Base-by-base conservation (phyloP, 345 rosid species). In the Salix viminalis region DNA sequence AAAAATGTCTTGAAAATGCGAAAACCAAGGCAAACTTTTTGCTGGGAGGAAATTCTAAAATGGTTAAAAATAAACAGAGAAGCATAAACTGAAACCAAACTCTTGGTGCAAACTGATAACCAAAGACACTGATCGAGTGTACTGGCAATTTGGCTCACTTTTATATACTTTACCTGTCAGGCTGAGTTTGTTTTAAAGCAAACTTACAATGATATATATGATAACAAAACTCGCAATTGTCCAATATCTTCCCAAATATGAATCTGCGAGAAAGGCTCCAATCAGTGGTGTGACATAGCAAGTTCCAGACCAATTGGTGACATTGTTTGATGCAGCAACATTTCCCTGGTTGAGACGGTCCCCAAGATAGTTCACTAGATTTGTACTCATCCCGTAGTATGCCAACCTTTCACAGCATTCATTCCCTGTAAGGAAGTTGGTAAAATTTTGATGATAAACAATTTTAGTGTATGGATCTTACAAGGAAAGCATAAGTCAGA, bases 331-430 rank as follows among this genome's bases (percentile, higher is more conserved):
- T 75, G 98, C 99, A 18, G 79, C 42, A 7, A 89, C 98, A 71
- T 87, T 96, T 72, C 97, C 92, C 80, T 86, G 92, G 79, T 87
- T 83, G 67, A 96, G 85, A 66, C 87, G 92, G 2, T 68, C 68
- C 80, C 89, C 72, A 19, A 96, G 91, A 86, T 87, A 96, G 81
- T 90, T 94, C 75, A 94, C 99, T 48, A 96, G 87, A 81, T 94
- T 96, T 65, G 97, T 92, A 18, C 99, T 86, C 99, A 96, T 94
- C n/a, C 98, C 99, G 84, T 96, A 92, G 88, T 93, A 96, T 9
- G 99, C 99, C 88, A 96, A 83, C 75, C 98, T 91, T 78, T 96
- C 99, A 58, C 98, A 92, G 23, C 97, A 87, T 72, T 93, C 97
- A 62, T 89, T 93, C 60, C 92, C 99, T 96, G 78, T 41, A 69